phyloP scores from a whole-genome alignment of 2,329 filamentous ascomycete species.

The Botrytis galanthina region DNA sequence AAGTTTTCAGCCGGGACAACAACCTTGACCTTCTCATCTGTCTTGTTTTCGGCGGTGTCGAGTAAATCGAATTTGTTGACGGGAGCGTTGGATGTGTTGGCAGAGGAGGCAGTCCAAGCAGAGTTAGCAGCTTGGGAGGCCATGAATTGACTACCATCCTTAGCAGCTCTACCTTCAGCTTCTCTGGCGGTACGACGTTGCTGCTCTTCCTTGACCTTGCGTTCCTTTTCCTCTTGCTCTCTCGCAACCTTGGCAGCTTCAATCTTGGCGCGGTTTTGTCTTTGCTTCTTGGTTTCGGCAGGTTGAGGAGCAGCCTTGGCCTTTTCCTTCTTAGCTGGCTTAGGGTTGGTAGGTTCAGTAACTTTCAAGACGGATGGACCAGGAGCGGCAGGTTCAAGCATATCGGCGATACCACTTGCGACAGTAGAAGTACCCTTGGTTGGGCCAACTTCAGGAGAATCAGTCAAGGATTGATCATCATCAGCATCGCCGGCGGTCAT shows the following conservation, averaged over 20 bases:
- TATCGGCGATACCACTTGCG: conserved; percentile 69
- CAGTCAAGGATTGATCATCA: conserved; percentile 71
- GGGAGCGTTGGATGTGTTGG: conserved; percentile 30
- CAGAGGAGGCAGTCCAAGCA: conserved; percentile 43
- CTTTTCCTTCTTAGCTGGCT: conserved; percentile 60
- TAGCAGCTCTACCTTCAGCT: conserved; percentile 77
- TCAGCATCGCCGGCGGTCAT: conserved; percentile 70
- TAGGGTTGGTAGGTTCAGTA: conserved; percentile 60
- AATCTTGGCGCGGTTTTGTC: conserved; percentile 85
- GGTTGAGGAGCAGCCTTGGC: conserved; percentile 57
- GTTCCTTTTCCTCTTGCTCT: conserved; percentile 74
- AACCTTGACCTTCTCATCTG: conserved; percentile 36
- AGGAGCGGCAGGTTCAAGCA: conserved; percentile 72
- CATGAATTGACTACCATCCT: conserved; percentile 68
- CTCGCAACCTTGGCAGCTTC: conserved; percentile 74
- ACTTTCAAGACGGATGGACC: conserved; percentile 76
- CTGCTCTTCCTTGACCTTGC: conserved; percentile 74
- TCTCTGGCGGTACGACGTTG: conserved; percentile 80
- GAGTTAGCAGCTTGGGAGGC: conserved; percentile 46
- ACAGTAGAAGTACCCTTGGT: conserved; percentile 43
- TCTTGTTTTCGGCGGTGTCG: conserved; percentile 53
- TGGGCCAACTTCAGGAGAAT: conserved; percentile 61
- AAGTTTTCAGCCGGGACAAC: conserved; percentile 31
- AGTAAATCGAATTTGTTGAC: conserved; percentile 49
- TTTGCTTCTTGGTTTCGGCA: conserved; percentile 88